Base-by-base conservation (phyloP, 768 basidiomycete species). In the Amanita pallidorosea region DNA sequence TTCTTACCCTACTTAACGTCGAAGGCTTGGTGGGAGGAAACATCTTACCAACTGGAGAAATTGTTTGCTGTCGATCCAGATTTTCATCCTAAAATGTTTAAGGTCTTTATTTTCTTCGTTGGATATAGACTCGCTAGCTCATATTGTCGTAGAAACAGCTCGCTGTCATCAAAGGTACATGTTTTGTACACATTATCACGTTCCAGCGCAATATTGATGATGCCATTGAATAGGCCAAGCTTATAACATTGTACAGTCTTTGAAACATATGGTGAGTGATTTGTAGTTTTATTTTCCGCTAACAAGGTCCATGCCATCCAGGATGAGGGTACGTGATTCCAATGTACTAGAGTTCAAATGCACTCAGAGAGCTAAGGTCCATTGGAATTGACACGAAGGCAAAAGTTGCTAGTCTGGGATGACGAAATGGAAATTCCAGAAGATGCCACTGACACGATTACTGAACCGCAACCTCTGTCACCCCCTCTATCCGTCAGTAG, bases 11-110 rank as follows among this genome's bases (percentile, higher is more conserved):
- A 91, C 29, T 66, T 95, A 45, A 87, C 88, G 2, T 89, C 85
- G 7, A 90, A 88, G 59, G 60, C 68, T 7, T 95, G 92, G 92
- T 95, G 92, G 92, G 80, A 86, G 59, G 83, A 90, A 60, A 91
- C 90, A 6, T 87, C 83, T 3, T 85, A 71, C 55, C 78, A 88
- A 55, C 68, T 94, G 12, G 74, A 84, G 56, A 83, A 81, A 55
- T 61, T 91, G 7, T 91, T 91, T 60, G 80, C 80, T 9, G 71
- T 88, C 2, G 91, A 92, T 61, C 81, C 84, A 3, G 90, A 88
- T 65, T 91, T 89, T 61, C 86, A 91, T 64, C 85, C 85, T 0
- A 89, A 88, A 67, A 91, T 91, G 89, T 90, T 90, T 68, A 74
- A 75, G 51, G 87, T 85, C 59, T 63, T 11, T 41, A 27, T 47